Conservation (phyloP, 371 early-diverging fungal species). For the Mucor sp. region DNA sequence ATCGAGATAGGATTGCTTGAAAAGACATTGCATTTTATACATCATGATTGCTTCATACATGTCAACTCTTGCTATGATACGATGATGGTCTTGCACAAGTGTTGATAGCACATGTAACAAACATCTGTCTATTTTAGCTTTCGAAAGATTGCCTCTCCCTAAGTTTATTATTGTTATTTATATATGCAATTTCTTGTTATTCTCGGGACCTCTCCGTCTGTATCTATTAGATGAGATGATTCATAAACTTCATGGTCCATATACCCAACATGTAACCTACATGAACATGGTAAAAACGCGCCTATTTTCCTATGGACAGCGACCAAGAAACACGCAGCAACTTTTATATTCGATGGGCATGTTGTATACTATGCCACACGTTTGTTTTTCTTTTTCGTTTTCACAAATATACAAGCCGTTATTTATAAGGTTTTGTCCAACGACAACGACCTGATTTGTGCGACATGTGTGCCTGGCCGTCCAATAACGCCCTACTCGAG, state of each 20-base stretch:
- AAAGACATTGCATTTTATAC: not conserved
- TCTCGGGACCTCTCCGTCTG: constrained; percentile 6
- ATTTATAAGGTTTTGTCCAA: not conserved
- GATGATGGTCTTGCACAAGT: too few species aligned
- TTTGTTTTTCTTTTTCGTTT: not conserved
- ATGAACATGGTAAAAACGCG: not conserved
- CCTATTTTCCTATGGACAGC: too few species aligned
- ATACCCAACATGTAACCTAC: too few species aligned
- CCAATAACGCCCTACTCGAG: not conserved
- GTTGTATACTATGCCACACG: not conserved
- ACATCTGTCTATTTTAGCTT: not conserved
- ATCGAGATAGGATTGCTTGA: too few species aligned
- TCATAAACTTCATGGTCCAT: too few species aligned
- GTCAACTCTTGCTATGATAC: too few species aligned
- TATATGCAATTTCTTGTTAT: not conserved
- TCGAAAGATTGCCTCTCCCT: not conserved
- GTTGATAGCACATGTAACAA: not conserved
- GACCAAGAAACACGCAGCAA: too few species aligned
- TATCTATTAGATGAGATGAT: not conserved
- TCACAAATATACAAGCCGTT: not conserved
- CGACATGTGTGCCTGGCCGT: not conserved
- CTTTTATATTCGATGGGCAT: too few species aligned
- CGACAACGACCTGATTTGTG: not conserved
- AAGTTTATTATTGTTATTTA: not conserved
- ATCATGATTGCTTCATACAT: not conserved